These are phyloP conservation scores for Cryptococcus sp. DNA, from an alignment of 1,284 basidiomycete species.

Conservation along the genomic window DNA sequence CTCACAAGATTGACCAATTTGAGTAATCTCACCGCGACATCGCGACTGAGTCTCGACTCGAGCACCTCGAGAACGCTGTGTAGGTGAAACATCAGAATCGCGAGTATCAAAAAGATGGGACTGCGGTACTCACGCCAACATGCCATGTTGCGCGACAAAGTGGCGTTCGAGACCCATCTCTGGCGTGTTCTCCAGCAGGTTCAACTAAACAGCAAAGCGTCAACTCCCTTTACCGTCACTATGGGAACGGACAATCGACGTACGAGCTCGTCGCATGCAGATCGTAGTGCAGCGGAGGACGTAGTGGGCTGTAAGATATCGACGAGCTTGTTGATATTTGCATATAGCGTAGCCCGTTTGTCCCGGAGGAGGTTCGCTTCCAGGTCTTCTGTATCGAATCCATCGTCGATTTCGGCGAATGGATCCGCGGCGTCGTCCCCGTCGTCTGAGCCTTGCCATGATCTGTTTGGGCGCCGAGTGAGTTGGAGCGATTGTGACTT, in stretches of 20 bases:
- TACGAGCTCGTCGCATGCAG: slow-evolving; percentile 85
- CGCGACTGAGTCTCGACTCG: slow-evolving; percentile 74
- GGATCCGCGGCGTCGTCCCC: slow-evolving; percentile 89
- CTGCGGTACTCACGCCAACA: slow-evolving; percentile 64
- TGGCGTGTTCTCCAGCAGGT: slow-evolving; percentile 71
- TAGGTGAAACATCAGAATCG: no score
- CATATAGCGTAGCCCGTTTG: slow-evolving; percentile 82
- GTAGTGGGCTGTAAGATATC: slow-evolving; percentile 80
- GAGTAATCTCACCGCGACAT: slow-evolving; percentile 78
- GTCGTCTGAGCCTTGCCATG: slow-evolving; percentile 79
- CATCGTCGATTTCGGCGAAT: slow-evolving; percentile 94
- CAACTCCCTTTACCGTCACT: not conserved
- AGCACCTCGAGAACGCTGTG: slow-evolving; percentile 77
- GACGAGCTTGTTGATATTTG: slow-evolving; percentile 76
- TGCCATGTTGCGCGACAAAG: slow-evolving; percentile 86
- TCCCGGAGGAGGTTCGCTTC: slow-evolving; percentile 87
- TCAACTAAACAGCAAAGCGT: slow-evolving; percentile 58
- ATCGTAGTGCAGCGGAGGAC: slow-evolving; percentile 74
- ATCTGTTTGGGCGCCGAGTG: slow-evolving; percentile 78
- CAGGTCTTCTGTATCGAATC: slow-evolving; percentile 74
- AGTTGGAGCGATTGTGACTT: slow-evolving; percentile 57
- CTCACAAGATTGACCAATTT: slow-evolving; percentile 83
- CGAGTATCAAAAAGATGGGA: not conserved
- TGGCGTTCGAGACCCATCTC: slow-evolving; percentile 79
- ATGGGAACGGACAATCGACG: slow-evolving; percentile 32